Conservation (phyloP, 192 early-diverging fungal genomes). For the Gonapodya sp. region DNA sequence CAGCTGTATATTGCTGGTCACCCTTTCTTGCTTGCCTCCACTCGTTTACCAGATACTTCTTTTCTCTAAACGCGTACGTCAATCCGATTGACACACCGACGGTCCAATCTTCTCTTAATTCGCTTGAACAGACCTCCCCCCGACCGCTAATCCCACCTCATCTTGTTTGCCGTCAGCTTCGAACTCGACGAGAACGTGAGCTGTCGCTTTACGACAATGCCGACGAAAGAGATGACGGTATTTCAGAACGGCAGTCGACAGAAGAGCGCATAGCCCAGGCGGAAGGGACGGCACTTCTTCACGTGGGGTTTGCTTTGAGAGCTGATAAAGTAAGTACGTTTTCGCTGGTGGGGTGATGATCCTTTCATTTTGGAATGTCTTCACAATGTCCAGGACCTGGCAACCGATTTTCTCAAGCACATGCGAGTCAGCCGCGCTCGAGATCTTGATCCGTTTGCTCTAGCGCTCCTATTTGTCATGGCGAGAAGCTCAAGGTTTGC, state of each 20-base stretch:
- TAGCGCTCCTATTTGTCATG: neutral
- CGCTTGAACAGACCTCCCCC: neutral
- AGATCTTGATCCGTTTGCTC: neutral
- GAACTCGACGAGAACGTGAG: neutral
- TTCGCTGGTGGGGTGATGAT: neutral
- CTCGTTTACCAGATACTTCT: neutral
- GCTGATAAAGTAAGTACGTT: neutral
- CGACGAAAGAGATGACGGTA: neutral
- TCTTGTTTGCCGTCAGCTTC: neutral
- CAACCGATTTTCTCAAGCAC: neutral
- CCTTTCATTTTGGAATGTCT: neutral
- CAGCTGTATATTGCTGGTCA: too few relatives aligned
- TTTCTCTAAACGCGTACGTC: neutral
- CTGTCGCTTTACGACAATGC: neutral
- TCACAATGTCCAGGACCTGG: neutral
- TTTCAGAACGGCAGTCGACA: neutral
- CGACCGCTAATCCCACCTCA: neutral
- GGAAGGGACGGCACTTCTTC: neutral
- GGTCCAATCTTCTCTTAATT: neutral
- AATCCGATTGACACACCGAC: neutral
- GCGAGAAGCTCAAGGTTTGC: neutral
- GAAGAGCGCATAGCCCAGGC: neutral
- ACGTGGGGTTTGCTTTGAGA: neutral
- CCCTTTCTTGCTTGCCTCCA: neutral
- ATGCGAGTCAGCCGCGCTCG: neutral